phyloP scores from a whole-genome alignment of 164 flowering plant genomes.

The Kalanchoe fedtschenkoi region DNA sequence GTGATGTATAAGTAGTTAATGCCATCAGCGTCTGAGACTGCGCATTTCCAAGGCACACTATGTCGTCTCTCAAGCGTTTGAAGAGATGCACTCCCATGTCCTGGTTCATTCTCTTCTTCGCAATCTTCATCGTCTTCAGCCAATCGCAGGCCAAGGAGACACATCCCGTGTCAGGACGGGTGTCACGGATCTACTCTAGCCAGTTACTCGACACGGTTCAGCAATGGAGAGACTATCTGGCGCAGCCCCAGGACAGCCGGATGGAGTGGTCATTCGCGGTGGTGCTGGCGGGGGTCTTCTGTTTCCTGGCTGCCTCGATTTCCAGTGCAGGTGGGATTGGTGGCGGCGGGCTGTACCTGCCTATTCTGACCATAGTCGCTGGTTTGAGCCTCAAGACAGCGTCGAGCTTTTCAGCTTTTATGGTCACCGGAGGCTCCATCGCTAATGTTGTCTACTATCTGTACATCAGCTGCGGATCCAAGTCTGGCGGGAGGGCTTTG shows the following conservation, averaged over 20 bases:
- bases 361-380: conserved; percentile 45
- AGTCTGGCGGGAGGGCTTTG: conserved; percentile 20
- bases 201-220: conserved; percentile 10
- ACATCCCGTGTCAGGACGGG: conserved; percentile 13
- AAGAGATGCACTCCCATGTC: neutral
- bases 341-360: conserved; percentile 63
- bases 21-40: neutral
- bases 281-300: conserved; percentile 28
- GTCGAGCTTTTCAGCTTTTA: conserved; percentile 52
- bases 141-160: conserved; percentile 14
- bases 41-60: neutral
- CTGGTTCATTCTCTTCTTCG: conserved; percentile 1
- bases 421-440: conserved; percentile 67
- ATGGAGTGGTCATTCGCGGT: conserved; percentile 8
- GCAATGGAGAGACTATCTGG: conserved; percentile 14
- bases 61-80: neutral
- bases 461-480: conserved; percentile 12
- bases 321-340: conserved; percentile 81
- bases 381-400: conserved; percentile 62
- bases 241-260: conserved; percentile 7
- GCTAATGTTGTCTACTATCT: conserved; percentile 40
- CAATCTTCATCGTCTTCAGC: conserved; percentile 10
- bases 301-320: conserved; percentile 47
- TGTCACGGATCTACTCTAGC: neutral
- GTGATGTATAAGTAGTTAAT: neutral